Conservation (phyloP, 192 early-diverging fungal species). For the Mortierella antarctica region DNA sequence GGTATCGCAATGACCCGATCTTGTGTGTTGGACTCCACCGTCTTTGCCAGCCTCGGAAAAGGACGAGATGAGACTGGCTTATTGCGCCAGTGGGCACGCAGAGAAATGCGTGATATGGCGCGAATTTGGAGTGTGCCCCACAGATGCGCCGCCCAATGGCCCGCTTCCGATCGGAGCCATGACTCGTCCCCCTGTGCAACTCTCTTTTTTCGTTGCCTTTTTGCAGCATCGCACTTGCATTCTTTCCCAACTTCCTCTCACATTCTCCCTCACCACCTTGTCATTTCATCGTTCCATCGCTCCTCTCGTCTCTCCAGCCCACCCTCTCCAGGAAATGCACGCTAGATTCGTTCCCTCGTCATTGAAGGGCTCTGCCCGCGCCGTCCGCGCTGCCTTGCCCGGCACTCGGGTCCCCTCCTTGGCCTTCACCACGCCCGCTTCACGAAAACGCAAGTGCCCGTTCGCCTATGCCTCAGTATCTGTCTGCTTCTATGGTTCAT, state of each 20-base stretch:
- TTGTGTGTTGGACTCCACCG: too few relatives aligned
- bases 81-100: too few relatives aligned
- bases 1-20: too few relatives aligned
- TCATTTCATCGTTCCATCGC: neutral
- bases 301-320: neutral
- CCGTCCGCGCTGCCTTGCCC: conserved; percentile 14
- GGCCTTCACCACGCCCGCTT: conserved; percentile 21
- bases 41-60: neutral
- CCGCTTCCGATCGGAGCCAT: too few relatives aligned
- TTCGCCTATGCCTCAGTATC: neutral
- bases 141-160: too few relatives aligned
- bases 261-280: neutral
- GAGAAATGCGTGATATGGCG: too few relatives aligned
- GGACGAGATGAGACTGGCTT: neutral
- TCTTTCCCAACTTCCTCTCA: neutral
- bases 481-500: neutral
- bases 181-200: neutral
- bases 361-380: conserved; percentile 34
- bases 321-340: conserved; percentile 22
- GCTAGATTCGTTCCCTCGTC: conserved; percentile 34
- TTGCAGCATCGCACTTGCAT: neutral
- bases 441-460: conserved; percentile 32
- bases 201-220: conserved; percentile 4
- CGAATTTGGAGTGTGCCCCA: too few relatives aligned
- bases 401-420: conserved; percentile 10